Conservation (phyloP, 345 rosid species). For the Mallotus nudiflorus region DNA sequence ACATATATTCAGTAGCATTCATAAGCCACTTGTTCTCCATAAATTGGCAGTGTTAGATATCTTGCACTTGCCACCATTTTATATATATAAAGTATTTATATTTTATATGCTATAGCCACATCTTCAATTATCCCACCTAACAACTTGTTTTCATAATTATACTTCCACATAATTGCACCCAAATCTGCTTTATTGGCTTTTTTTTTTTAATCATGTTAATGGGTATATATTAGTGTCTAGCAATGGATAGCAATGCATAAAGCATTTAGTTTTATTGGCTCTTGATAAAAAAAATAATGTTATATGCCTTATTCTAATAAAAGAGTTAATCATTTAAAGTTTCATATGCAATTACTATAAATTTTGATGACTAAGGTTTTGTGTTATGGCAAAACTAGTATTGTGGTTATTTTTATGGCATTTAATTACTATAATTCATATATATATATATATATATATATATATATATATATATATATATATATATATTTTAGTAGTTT, state of each 20-base stretch:
- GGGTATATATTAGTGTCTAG: background rate
- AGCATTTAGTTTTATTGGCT: background rate
- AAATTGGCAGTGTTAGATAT: background rate
- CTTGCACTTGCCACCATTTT: background rate
- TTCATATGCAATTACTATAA: too few relatives aligned
- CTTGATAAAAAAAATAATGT: background rate
- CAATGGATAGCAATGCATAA: background rate
- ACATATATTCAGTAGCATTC: background rate
- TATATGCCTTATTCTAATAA: background rate
- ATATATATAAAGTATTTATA: background rate
- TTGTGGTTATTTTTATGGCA: too few relatives aligned
- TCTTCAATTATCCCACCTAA: conserved; percentile 11
- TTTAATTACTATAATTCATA: too few relatives aligned
- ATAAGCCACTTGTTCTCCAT: background rate
- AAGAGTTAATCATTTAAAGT: too few relatives aligned
- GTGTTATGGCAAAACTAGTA: too few relatives aligned
- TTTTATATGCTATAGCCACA: background rate
- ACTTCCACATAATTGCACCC: background rate
- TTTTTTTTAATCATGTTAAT: background rate
- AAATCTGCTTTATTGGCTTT: background rate
- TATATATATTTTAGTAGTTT: too few relatives aligned
- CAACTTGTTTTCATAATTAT: background rate
- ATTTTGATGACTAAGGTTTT: too few relatives aligned
- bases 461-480: too few relatives aligned
- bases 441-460: too few relatives aligned